phyloP scores from a whole-genome alignment of 2,329 filamentous ascomycete species.

The Colletotrichum horii region DNA sequence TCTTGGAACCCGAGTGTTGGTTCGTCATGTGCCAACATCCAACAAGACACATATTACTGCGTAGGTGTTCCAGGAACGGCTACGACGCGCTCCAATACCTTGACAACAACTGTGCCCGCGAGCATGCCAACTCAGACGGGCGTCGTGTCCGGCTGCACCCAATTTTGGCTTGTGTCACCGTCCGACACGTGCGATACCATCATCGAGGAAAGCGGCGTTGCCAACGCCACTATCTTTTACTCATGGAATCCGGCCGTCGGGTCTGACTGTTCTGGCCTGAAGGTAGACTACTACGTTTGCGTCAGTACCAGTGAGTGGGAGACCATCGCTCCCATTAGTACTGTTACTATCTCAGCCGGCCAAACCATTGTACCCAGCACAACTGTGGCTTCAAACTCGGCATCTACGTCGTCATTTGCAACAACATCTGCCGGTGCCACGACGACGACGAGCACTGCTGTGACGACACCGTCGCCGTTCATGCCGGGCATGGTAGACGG shows the following conservation, averaged over 20 bases:
- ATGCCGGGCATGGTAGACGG: neutral
- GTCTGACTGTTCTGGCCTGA: neutral
- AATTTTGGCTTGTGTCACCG: slow-evolving; percentile 10
- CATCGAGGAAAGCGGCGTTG: neutral
- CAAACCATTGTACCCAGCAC: neutral
- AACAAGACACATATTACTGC: neutral
- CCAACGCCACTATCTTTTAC: neutral
- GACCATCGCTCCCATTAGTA: neutral
- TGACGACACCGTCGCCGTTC: neutral
- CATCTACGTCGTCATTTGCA: neutral
- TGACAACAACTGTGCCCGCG: neutral
- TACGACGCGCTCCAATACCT: neutral
- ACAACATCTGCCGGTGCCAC: neutral
- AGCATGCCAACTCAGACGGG: neutral
- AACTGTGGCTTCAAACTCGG: neutral
- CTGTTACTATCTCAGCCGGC: neutral
- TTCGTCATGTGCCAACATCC: neutral
- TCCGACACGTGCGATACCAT: neutral
- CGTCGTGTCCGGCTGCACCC: slow-evolving; percentile 1
- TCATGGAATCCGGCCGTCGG: neutral
- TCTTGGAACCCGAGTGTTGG: neutral
- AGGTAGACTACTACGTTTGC: neutral
- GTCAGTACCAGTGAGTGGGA: neutral
- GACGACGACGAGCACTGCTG: neutral
- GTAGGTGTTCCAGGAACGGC: neutral